phyloP scores from a whole-genome alignment of 805 yeast genomes.

The Blastobotrys robertii region DNA sequence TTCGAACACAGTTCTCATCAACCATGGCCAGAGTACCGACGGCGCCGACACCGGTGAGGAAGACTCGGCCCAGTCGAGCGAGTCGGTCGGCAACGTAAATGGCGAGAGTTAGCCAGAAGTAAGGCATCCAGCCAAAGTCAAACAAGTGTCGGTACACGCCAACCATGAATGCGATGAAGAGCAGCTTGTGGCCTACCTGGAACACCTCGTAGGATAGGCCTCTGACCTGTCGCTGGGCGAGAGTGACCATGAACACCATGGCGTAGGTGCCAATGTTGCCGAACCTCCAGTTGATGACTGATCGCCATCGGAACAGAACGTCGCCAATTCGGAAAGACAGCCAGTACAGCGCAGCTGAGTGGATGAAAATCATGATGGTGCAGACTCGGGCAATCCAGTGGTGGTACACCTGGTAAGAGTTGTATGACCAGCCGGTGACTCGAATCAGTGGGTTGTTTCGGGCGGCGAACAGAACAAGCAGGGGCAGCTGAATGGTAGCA shows the following conservation, averaged over 20 bases:
- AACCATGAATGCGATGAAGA: slow-evolving; percentile 44
- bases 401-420: slow-evolving; percentile 55
- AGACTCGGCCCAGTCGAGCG: slow-evolving; percentile 43
- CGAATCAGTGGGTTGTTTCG: slow-evolving; percentile 59
- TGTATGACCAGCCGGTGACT: slow-evolving; percentile 52
- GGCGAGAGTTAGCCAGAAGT: slow-evolving; percentile 41
- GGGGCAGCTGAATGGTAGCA: slow-evolving; percentile 39
- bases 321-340: slow-evolving; percentile 12
- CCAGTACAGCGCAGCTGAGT: slow-evolving; percentile 26
- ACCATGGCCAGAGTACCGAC: slow-evolving; percentile 13
- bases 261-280: slow-evolving; percentile 36
- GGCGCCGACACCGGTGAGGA: slow-evolving; percentile 41
- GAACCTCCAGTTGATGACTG: slow-evolving; percentile 15
- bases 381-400: slow-evolving; percentile 43
- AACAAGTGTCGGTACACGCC: slow-evolving; percentile 47
- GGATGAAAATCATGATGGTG: slow-evolving; percentile 38
- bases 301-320: slow-evolving; percentile 8
- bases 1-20: slow-evolving; percentile 11
- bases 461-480: slow-evolving; percentile 49
- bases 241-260: slow-evolving; percentile 36
- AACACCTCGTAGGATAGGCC: slow-evolving; percentile 47
- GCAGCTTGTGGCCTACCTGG: slow-evolving; percentile 41
- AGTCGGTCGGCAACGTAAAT: slow-evolving; percentile 65
- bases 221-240: slow-evolving; percentile 43
- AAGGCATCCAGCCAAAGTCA: slow-evolving; percentile 23